Conservation (phyloP, 176 grass and related monocot species). For the Triticum aestivum region IWGSC_CS_RefSeq_v2.1 NC_057799.1:377640496-377640995, state of each 20-base stretch:
- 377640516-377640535: conserved; percentile 23
- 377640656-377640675: not conserved
- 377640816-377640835: conserved; percentile 31
- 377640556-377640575: not conserved
- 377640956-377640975: conserved; percentile 12
- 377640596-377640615: not conserved
- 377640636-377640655: not conserved
- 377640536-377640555: not conserved
- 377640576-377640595: conserved; percentile 16
- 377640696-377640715: conserved; percentile 42
- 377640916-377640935: conserved; percentile 36
- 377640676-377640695: conserved; percentile 28
- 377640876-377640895: conserved; percentile 27
- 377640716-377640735: conserved; percentile 39
- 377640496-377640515: not conserved
- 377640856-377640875: conserved; percentile 4
- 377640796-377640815: conserved; percentile 20
- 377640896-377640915: conserved; percentile 44
- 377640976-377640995: not conserved
- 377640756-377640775: not conserved
- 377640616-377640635: not conserved
- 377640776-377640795: not conserved
- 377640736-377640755: not conserved
- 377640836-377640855: conserved; percentile 8
- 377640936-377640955: conserved; percentile 49